These are phyloP conservation scores for Cladophialophora carrionii DNA, from an alignment of 2,329 filamentous ascomycete species.

Conservation along the genomic window DNA sequence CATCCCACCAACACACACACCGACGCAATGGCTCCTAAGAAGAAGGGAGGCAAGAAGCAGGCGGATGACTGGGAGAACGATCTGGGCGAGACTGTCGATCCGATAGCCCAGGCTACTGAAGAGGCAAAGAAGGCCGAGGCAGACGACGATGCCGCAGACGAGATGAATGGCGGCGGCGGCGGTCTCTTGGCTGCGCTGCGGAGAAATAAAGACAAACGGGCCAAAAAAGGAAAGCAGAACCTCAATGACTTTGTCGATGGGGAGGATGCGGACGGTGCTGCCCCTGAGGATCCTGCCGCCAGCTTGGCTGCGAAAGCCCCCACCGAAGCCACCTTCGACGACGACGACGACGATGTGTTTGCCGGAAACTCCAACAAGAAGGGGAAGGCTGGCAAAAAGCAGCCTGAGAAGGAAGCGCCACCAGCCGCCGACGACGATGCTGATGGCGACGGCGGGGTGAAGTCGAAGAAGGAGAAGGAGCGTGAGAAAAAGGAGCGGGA, in stretches of 20 bases:
- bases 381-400: constrained; percentile 59
- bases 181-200: constrained; percentile 78
- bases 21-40: constrained; percentile 81
- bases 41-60: constrained; percentile 80
- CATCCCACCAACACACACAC: constrained; percentile 17
- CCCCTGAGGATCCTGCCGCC: constrained; percentile 47
- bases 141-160: constrained; percentile 56
- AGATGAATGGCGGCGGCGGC: constrained; percentile 58
- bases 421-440: constrained; percentile 54
- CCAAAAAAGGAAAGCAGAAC: constrained; percentile 78
- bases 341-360: constrained; percentile 86
- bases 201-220: constrained; percentile 83
- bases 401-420: constrained; percentile 50
- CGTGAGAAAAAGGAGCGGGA: constrained; percentile 97
- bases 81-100: constrained; percentile 75
- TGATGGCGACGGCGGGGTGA: constrained; percentile 64
- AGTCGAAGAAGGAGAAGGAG: constrained; percentile 99
- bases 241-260: constrained; percentile 76
- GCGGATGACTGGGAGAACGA: constrained; percentile 95
- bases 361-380: constrained; percentile 71
- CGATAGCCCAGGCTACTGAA: constrained; percentile 56
- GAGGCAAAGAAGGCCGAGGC: constrained; percentile 53
- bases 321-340: constrained; percentile 77
- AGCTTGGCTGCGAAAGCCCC: constrained; percentile 69
- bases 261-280: constrained; percentile 58